Base-by-base conservation (phyloP, 2,329 filamentous ascomycete genomes). In the Talaromyces sp. region DNA sequence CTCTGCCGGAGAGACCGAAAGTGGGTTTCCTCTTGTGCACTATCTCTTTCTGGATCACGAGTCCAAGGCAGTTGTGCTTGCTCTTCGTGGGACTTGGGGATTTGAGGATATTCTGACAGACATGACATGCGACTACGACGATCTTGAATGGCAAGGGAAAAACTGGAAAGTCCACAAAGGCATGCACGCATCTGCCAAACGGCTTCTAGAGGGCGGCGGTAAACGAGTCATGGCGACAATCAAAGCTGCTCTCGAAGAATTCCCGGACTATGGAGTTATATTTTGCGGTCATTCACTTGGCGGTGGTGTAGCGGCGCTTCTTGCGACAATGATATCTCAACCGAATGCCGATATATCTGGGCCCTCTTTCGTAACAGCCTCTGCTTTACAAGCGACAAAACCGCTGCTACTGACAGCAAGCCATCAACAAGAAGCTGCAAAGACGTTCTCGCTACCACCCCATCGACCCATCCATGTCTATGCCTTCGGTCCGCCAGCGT, bases 381-480 rank as follows among this genome's bases (percentile, higher is more conserved):
- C 78, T 38, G 68, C 75, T 67, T 65, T 75, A 63, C 64, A 73
- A 58, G 65, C 70, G 11, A 64, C 83, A 36, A 77, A 75, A 2
- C 78, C 79, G 5, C 70, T 79, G 6, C 77, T 81, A 15, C 69
- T 83, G 8, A 72, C 77, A 1, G 67, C 58, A 40, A 66, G 67
- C 43, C 68, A 61, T 62, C 70, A 72, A 61, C 71, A 65, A 68
- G 66, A 68, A 63, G 65, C 51, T 11, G 63, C 65, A 7, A 67
- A 70, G 59, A 64, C 69, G 31, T 77, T 87, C 36, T 83, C 81
- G 19, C 82, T 93, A 0, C 91, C 91, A 0, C 71, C 88, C 0
- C 87, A 88, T 17, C 85, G 91, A 0, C 88, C 89, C 2, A 89
- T 93, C 22, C 91, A 93, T 70, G 91, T 92, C 13, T 93, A 91